phyloP scores from a whole-genome alignment of 768 basidiomycete species.

The Leccinum subgranulosum region DNA sequence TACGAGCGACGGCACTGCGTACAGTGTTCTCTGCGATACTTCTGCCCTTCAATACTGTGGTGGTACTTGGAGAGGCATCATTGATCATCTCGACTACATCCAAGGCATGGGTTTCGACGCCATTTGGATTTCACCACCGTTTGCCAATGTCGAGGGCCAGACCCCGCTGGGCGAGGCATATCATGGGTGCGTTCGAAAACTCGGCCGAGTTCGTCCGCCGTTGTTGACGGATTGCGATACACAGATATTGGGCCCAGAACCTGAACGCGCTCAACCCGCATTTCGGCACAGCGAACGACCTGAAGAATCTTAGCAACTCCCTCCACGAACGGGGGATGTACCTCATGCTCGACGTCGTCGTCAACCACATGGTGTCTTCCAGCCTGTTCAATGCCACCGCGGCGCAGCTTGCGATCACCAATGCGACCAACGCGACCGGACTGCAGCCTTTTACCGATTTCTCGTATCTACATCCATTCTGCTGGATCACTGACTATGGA shows the following conservation, averaged over 20 bases:
- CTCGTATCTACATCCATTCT: constrained; percentile 38
- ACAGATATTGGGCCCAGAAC: constrained; percentile 51
- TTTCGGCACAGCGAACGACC: constrained; percentile 51
- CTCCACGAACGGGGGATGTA: constrained; percentile 54
- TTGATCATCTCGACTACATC: constrained; percentile 59
- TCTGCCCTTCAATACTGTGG: constrained; percentile 51
- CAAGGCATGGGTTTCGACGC: constrained; percentile 61
- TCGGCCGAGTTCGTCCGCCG: not conserved
- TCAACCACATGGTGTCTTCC: constrained; percentile 55
- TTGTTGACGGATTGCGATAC: not conserved
- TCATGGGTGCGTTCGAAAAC: constrained; percentile 41
- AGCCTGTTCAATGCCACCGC: constrained; percentile 25
- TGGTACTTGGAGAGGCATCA: constrained; percentile 53
- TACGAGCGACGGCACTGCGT: constrained; percentile 24
- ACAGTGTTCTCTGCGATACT: constrained; percentile 43
- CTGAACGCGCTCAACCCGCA: constrained; percentile 47
- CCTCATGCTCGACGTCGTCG: constrained; percentile 61
- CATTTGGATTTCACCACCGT: constrained; percentile 57
- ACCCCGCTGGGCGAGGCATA: constrained; percentile 54
- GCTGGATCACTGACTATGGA: constrained; percentile 40
- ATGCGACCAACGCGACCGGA: constrained; percentile 19
- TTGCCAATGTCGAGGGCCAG: constrained; percentile 45
- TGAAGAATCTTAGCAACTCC: constrained; percentile 44
- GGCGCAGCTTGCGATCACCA: constrained; percentile 14
- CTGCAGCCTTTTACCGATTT: constrained; percentile 32